Percentiles rank a stretch among this genome's conserved stretches.
phyloP scores from a whole-genome alignment of 345 rosid species.

The Eutrema heterophyllum region DNA sequence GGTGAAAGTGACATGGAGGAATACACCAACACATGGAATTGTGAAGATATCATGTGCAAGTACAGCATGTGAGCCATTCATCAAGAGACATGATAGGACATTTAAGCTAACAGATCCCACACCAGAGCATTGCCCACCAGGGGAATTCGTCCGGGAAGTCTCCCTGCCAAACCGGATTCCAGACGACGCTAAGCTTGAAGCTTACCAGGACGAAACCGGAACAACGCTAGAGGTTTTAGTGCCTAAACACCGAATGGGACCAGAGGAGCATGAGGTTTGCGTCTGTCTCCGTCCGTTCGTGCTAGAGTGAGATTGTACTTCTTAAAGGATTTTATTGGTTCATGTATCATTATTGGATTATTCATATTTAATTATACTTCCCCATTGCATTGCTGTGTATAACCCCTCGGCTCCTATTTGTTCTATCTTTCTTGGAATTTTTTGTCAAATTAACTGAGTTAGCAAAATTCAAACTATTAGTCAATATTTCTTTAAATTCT shows the following conservation, averaged over 20 bases:
- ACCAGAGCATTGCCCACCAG: slow-evolving; percentile 93
- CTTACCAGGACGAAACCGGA: slow-evolving; percentile 67
- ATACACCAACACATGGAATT: slow-evolving; percentile 62
- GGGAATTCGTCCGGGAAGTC: slow-evolving; percentile 74
- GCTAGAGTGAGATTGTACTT: slow-evolving; percentile 21
- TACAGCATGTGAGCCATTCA: slow-evolving; percentile 67
- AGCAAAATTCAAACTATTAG: not conserved
- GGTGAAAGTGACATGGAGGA: slow-evolving; percentile 90
- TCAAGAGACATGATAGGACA: slow-evolving; percentile 73
- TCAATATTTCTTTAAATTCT: not conserved
- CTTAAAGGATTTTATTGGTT: slow-evolving; percentile 15
- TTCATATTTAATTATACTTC: slow-evolving; percentile 13
- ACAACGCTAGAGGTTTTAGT: slow-evolving; percentile 70
- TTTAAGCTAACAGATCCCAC: slow-evolving; percentile 87
- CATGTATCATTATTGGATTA: slow-evolving; percentile 29
- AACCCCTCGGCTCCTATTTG: not conserved
- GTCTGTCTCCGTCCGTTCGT: slow-evolving; percentile 65
- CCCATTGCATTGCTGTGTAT: not conserved
- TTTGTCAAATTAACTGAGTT: not conserved
- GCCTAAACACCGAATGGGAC: slow-evolving; percentile 73
- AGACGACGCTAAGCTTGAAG: slow-evolving; percentile 84
- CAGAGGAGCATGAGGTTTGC: slow-evolving; percentile 91
- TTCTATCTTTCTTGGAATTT: not conserved
- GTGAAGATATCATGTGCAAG: slow-evolving; percentile 80
- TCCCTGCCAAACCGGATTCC: slow-evolving; percentile 76